Evolutionary conservation across 352 stramenopile species (phyloP).

Genomic region (Halophytophthora batemanensis): DNA sequence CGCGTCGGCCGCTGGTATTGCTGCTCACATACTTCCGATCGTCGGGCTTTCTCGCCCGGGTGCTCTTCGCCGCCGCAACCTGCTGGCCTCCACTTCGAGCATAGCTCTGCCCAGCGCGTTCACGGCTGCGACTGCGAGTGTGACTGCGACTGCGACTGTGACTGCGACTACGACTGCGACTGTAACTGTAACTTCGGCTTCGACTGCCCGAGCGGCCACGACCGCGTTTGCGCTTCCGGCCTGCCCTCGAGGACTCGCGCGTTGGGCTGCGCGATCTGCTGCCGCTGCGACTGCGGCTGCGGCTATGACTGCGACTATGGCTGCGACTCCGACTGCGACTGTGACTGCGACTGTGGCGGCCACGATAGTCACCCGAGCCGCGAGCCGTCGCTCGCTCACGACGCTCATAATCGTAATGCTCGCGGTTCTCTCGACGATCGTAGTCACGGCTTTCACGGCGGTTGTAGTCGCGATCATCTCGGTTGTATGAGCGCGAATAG

Average conservation of each 20-base stretch:
- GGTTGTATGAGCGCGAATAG: conserved; percentile 21
- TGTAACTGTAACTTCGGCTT: conserved; percentile 42
- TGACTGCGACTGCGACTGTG: conserved; percentile 44
- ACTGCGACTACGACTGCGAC: conserved; percentile 21
- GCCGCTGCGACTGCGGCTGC: conserved; percentile 32
- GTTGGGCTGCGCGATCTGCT: conserved; percentile 34
- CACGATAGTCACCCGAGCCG: conserved; percentile 10
- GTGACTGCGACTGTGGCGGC: conserved; percentile 31
- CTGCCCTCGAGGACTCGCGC: conserved; percentile 19
- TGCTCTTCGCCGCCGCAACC: conserved; percentile 14
- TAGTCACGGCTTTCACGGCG: conserved; percentile 32
- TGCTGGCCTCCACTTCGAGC: conserved; percentile 21
- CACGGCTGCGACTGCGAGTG: conserved; percentile 41
- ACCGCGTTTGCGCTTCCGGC: conserved; percentile 34
- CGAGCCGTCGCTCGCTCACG: conserved; percentile 26
- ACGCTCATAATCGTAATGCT: conserved; percentile 32
- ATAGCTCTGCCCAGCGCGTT: conserved; percentile 16
- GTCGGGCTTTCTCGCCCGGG: conserved; percentile 11
- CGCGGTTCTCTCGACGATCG: conserved; percentile 26
- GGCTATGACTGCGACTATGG: conserved; percentile 38
- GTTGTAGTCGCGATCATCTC: conserved; percentile 33
- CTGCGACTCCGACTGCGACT: conserved; percentile 36
- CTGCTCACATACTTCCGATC: conserved; percentile 11
- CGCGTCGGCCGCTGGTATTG: conserved; percentile 8
- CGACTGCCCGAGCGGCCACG: conserved; percentile 31